Conservation (phyloP, 1,139 yeast species). For the Scheffersomyces quercinus region DNA sequence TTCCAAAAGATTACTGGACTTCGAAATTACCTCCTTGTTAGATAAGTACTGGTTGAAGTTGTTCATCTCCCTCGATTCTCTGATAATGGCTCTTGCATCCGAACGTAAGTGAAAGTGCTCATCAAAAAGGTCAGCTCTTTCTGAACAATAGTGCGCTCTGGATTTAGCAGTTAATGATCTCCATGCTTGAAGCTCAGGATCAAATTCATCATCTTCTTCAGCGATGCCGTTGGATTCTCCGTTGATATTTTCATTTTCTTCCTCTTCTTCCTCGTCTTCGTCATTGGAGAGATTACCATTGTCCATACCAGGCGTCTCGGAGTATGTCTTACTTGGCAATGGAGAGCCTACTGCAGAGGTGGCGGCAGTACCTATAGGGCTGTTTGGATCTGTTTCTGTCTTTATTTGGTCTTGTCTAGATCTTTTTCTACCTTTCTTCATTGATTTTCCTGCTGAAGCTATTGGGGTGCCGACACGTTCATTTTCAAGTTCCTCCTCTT, state of each 20-base stretch:
- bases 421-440: slow-evolving; percentile 46
- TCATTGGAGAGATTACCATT: slow-evolving; percentile 23
- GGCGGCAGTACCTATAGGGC: slow-evolving; percentile 8
- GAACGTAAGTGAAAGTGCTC: slow-evolving; percentile 56
- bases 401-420: slow-evolving; percentile 39
- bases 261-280: slow-evolving; percentile 27
- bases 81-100: slow-evolving; percentile 66
- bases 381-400: slow-evolving; percentile 18
- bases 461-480: slow-evolving; percentile 31
- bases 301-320: slow-evolving; percentile 23
- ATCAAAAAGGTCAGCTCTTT: slow-evolving; percentile 66
- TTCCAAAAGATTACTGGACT: slow-evolving; percentile 49
- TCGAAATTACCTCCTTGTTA: slow-evolving; percentile 41
- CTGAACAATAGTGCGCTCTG: slow-evolving; percentile 72
- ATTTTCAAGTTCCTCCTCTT: slow-evolving; percentile 56
- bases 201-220: slow-evolving; percentile 29
- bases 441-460: slow-evolving; percentile 30
- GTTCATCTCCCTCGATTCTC: slow-evolving; percentile 62
- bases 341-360: slow-evolving; percentile 16
- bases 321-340: slow-evolving; percentile 5
- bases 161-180: slow-evolving; percentile 76
- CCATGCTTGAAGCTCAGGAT: slow-evolving; percentile 66
- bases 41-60: slow-evolving; percentile 51
- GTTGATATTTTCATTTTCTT: slow-evolving; percentile 14
- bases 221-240: slow-evolving; percentile 20